Percentiles rank a stretch among this genome's conserved stretches.
phyloP scores from a whole-genome alignment of 2,329 filamentous ascomycete genomes.

The Cladosporium cucumerinum region DNA sequence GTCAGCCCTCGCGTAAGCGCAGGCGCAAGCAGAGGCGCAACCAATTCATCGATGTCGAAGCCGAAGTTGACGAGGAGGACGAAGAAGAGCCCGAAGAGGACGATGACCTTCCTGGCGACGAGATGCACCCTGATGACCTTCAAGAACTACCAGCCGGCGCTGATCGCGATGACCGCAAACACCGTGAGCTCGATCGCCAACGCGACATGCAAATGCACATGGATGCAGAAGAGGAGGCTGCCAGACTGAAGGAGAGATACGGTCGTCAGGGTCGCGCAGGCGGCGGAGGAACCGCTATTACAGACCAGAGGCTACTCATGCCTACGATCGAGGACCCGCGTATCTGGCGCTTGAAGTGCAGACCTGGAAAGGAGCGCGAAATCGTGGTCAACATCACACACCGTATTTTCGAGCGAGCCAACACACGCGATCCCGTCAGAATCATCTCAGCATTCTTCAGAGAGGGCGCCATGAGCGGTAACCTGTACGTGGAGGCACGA shows the following conservation, averaged over 20 bases:
- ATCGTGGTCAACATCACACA: slow-evolving; percentile 85
- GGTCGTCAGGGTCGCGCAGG: slow-evolving; percentile 64
- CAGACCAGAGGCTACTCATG: slow-evolving; percentile 81
- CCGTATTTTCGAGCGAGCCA: slow-evolving; percentile 74
- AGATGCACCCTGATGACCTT: slow-evolving; percentile 86
- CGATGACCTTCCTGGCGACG: slow-evolving; percentile 78
- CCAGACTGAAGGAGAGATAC: slow-evolving; percentile 81
- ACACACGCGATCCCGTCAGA: slow-evolving; percentile 73
- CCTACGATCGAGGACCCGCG: slow-evolving; percentile 93
- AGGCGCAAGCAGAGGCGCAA: slow-evolving; percentile 69
- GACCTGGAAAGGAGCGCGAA: slow-evolving; percentile 92
- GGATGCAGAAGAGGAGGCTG: slow-evolving; percentile 91
- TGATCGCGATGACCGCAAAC: slow-evolving; percentile 83
- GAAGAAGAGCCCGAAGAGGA: slow-evolving; percentile 86
- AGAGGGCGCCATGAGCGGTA: slow-evolving; percentile 83
- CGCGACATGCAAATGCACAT: slow-evolving; percentile 83
- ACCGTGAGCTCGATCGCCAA: slow-evolving; percentile 89
- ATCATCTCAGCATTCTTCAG: slow-evolving; percentile 93
- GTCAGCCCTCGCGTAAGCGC: slow-evolving; percentile 76
- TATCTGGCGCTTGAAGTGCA: slow-evolving; percentile 91
- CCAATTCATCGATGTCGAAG: slow-evolving; percentile 95
- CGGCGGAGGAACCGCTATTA: slow-evolving; percentile 67
- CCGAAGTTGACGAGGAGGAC: slow-evolving; percentile 92
- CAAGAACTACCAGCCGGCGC: slow-evolving; percentile 70
- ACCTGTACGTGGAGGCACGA: slow-evolving; percentile 90